Evolutionary conservation across 176 grass and related monocot species (phyloP), one percentile per base, ranked within the genome.

Genomic region (Elaeis guineensis): DNA sequence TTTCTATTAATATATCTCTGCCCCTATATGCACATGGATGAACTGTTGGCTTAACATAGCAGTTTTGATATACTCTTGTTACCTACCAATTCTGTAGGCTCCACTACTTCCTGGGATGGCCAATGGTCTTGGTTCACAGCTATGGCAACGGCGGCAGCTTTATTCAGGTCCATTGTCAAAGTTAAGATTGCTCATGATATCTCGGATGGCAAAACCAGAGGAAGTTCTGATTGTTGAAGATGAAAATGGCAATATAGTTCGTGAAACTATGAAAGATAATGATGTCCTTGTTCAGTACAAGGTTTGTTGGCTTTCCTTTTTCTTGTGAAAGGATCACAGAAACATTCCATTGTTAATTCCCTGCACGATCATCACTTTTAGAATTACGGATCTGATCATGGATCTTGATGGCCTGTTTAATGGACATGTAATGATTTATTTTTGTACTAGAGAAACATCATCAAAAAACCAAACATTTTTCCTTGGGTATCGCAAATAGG

Each of bases 211-310:
- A 62, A 98, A 98, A 35, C 94, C 94, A 20, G 94, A 98, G 75
- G 94, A 98, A 75, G 88, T 98, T 62, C 65, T 98, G 71, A 98
- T 98, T 53, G 94, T 89, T 69, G 94, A 98, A 70, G 94, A 98
- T 55, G 94, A 98, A 74, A 98, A 98, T 69, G 94, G 94, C 20
- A 98, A 98, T 64, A 98, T 98, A 70, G 94, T 98, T 52, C 88
- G 94, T 24, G 94, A 98, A 79, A 98, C 94, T 63, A 83, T 98
- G 94, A 98, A 98, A 75, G 94, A 98, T 48, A 87, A 89, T 32
- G 94, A 98, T 61, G 89, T 98, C 69, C 94, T 98, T 70, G 94
- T 98, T 65, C 94, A 98, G 53, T 98, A 98, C 69, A 98, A 98
- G 89, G 94, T 98, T 65, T 70, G 78, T 75, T 35, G 32, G 32